Base-by-base conservation (phyloP, 2,329 filamentous ascomycete species). In the Aspergillus tubingensis region DNA sequence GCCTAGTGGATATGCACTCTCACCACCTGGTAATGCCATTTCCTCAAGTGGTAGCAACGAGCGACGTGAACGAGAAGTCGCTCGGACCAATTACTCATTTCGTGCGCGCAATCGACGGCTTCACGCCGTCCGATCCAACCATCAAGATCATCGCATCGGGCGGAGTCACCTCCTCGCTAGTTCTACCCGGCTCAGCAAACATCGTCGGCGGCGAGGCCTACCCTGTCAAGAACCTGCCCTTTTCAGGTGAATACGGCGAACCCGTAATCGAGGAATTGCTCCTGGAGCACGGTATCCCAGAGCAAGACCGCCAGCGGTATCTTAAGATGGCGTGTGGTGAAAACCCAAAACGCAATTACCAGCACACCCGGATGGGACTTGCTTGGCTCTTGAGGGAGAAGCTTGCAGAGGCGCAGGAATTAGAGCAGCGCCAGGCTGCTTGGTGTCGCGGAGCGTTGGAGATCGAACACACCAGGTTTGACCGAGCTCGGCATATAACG, bases 281-380 rank as follows among this genome's bases (percentile, higher is more conserved):
- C 78, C 79, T 90, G 8, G 88, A 88, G 1, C 86, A 89, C 54
- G 87, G 87, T 0, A 51, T 65, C 19, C 56, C 59, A 3, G 64
- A 66, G 32, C 86, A 88, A 44, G 80, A 81, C 21, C 84, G 79
- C 61, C 88, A 87, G 84, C 81, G 88, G 19, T 91, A 89, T 72
- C 88, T 91, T 81, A 91, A 91, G 77, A 91, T 91, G 88, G 88
- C 88, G 0, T 91, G 88, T 64, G 88, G 88, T 38, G 88, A 91
- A 74, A 91, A 91, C 67, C 79, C 88, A 1, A 89, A 89, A 76
- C 30, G 41, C 3, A 77, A 86, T 0, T 88, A 89, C 61, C 86
- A 86, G 8, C 79, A 78, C 57, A 89, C 85, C 62, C 80, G 88
- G 1, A 77, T 91, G 68, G 88, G 88, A 8, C 87, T 91, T 74